Percentiles rank a stretch among this genome's conserved stretches.
These are phyloP conservation scores for Oehlia diaphana DNA, from an alignment of 192 early-diverging fungal genomes.

Conservation along the genomic window DNA sequence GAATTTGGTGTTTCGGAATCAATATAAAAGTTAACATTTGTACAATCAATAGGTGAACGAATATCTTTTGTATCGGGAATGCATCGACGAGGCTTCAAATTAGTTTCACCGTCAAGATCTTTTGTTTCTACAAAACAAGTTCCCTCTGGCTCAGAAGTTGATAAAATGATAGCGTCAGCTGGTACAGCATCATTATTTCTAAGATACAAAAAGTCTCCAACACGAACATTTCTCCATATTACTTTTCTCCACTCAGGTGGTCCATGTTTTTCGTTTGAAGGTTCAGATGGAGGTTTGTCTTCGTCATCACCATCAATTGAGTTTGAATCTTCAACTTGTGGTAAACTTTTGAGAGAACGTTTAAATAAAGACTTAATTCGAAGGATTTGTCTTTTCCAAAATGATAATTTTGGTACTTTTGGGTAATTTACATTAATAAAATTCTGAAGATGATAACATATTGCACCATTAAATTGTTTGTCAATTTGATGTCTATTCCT, in stretches of 20 bases:
- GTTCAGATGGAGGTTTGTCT: not conserved
- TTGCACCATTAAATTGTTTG: conserved; percentile 74
- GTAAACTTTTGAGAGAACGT: not conserved
- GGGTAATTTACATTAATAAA: conserved; percentile 52
- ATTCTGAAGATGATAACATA: conserved; percentile 43
- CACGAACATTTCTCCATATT: conserved; percentile 70
- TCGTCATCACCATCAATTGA: conserved; percentile 3
- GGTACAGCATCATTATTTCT: conserved; percentile 82
- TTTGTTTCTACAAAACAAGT: conserved; percentile 91
- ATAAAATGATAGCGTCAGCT: conserved; percentile 80
- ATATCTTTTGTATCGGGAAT: conserved; percentile 67
- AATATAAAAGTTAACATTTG: conserved; percentile 58
- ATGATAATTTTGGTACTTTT: not conserved
- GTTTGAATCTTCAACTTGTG: not conserved
- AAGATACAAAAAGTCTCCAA: conserved; percentile 88
- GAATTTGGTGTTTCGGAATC: conserved; percentile 78
- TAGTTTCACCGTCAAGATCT: conserved; percentile 98
- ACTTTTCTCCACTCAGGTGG: conserved; percentile 50
- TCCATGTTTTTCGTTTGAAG: conserved; percentile 21
- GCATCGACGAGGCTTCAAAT: conserved; percentile 80
- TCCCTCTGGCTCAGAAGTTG: conserved; percentile 75
- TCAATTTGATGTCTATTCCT: conserved; percentile 85
- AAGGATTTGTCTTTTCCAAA: conserved; percentile 21
- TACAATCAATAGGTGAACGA: conserved; percentile 74
- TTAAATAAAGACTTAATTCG: conserved; percentile 11